phyloP scores from a whole-genome alignment of 768 basidiomycete species.

The Suillus weaverae region DNA sequence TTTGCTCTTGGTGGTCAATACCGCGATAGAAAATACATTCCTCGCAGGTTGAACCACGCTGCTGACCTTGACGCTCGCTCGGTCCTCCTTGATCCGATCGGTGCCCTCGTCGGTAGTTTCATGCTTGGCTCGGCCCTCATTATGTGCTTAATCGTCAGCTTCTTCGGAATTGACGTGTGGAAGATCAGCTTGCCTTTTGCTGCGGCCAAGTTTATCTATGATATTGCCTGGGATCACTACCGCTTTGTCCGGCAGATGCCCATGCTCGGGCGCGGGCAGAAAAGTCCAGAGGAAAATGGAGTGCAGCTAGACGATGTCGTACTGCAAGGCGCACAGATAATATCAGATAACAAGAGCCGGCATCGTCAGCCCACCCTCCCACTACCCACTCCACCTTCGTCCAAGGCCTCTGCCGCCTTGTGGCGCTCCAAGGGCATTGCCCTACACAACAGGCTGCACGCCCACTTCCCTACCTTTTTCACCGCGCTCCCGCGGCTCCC shows the following conservation, averaged over 20 bases:
- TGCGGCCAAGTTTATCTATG: constrained; percentile 64
- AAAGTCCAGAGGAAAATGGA: background rate
- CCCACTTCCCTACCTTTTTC: constrained; percentile 69
- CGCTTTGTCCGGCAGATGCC: constrained; percentile 33
- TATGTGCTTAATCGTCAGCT: constrained; percentile 76
- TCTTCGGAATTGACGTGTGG: constrained; percentile 79
- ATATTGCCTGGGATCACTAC: constrained; percentile 60
- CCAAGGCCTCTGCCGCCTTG: too few species aligned
- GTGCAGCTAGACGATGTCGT: background rate
- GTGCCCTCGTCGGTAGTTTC: constrained; percentile 72
- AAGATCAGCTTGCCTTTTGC: constrained; percentile 84
- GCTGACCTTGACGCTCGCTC: constrained; percentile 50
- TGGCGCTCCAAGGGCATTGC: background rate
- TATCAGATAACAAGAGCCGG: background rate
- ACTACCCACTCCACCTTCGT: too few species aligned
- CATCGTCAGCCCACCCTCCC: background rate
- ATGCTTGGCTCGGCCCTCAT: constrained; percentile 67
- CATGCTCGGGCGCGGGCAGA: constrained; percentile 15
- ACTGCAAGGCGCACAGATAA: background rate
- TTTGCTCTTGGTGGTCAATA: constrained; percentile 60
- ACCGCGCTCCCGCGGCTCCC: constrained; percentile 70
- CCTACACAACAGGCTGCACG: constrained; percentile 15
- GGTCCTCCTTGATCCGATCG: constrained; percentile 71
- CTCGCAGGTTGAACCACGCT: constrained; percentile 39
- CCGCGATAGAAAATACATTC: constrained; percentile 53